phyloP scores from a whole-genome alignment of 1,139 yeast genomes.

The Kodamaea ohmeri region DNA sequence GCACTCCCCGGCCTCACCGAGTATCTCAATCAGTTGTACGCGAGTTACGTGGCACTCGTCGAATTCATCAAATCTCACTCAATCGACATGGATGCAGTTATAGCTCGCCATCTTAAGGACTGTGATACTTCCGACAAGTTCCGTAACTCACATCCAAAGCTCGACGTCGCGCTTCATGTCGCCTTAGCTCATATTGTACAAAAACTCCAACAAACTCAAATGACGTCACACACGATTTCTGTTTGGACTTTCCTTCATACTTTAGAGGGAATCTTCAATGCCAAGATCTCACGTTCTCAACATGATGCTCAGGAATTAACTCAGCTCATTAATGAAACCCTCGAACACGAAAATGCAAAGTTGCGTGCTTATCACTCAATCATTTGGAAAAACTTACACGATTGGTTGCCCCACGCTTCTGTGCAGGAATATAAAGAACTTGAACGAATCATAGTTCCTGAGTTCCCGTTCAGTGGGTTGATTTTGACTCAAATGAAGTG shows the following conservation, averaged over 20 bases:
- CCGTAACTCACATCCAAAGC: constrained; percentile 23
- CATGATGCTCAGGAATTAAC: constrained; percentile 95
- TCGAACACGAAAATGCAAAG: constrained; percentile 61
- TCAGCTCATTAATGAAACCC: constrained; percentile 73
- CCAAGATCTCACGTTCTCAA: constrained; percentile 76
- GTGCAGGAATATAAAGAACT: constrained; percentile 22
- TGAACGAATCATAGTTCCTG: constrained; percentile 42
- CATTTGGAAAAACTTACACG: constrained; percentile 13
- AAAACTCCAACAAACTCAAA: constrained; percentile 63
- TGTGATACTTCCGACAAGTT: constrained; percentile 26
- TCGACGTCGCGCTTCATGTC: constrained; percentile 50
- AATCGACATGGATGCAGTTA: constrained; percentile 23
- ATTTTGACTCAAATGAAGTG: constrained; percentile 69
- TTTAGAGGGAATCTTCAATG: constrained; percentile 72
- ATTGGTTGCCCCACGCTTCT: constrained; percentile 11
- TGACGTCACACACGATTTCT: constrained; percentile 54
- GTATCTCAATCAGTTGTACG: constrained; percentile 52
- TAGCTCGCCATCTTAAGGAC: constrained; percentile 15
- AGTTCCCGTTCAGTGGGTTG: constrained; percentile 73
- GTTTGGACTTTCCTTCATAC: constrained; percentile 78
- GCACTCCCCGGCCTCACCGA: constrained; percentile 61
- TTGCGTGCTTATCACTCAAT: constrained; percentile 33
- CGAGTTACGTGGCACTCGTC: constrained; percentile 26
- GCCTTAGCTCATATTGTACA: constrained; percentile 55
- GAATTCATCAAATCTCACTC: constrained; percentile 24